These are phyloP conservation scores for Brassica carinata DNA, from an alignment of 345 rosid genomes.

Conservation along the genomic window DNA sequence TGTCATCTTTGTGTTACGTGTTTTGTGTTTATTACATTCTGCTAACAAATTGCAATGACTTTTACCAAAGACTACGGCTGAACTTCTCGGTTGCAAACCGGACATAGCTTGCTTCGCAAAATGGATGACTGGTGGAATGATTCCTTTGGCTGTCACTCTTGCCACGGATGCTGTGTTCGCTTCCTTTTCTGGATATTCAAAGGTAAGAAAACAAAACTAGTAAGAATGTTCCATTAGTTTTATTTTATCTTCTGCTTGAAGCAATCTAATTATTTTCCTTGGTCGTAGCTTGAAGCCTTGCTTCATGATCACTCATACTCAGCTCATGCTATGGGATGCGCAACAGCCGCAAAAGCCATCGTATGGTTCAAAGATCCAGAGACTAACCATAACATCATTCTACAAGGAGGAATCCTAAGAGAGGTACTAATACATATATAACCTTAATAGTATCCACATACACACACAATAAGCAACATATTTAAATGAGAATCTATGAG, in stretches of 20 bases:
- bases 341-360: constrained; percentile 82
- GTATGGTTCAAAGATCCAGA: constrained; percentile 85
- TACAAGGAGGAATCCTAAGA: constrained; percentile 55
- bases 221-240: too few relatives aligned
- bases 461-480: too few relatives aligned
- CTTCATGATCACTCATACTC: constrained; percentile 94
- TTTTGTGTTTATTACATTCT: constrained; percentile 5
- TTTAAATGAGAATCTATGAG: too few relatives aligned
- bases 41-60: constrained; percentile 26
- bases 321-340: constrained; percentile 94
- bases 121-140: constrained; percentile 85
- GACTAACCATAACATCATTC: constrained; percentile 61
- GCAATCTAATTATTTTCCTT: constrained; percentile 18
- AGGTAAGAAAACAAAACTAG: constrained; percentile 49
- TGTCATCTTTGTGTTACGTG: constrained; percentile 1
- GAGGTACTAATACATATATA: constrained; percentile 54
- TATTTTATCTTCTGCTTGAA: neutral
- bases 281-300: constrained; percentile 79
- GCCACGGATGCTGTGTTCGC: constrained; percentile 70
- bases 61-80: constrained; percentile 67
- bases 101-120: constrained; percentile 96
- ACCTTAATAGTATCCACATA: too few relatives aligned
- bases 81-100: constrained; percentile 75
- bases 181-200: constrained; percentile 86
- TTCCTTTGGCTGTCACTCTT: constrained; percentile 87